These are phyloP conservation scores for Silene latifolia DNA, from an alignment of 148 eudicot species.

Conservation along the genomic window DNA sequence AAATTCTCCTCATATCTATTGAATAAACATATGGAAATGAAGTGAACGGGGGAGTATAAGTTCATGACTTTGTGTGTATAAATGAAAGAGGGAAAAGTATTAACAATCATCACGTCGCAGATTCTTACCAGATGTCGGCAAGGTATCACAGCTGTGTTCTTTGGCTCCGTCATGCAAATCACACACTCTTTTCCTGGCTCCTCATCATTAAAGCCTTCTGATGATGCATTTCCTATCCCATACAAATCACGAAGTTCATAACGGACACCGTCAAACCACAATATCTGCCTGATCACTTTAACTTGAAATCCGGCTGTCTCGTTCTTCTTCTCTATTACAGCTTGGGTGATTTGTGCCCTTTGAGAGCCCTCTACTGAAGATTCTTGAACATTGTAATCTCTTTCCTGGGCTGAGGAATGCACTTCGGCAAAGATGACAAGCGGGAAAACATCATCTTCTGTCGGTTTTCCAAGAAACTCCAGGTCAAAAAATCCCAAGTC, in stretches of 20 bases:
- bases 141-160: conserved; percentile 75
- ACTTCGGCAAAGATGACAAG: conserved; percentile 74
- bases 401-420: conserved; percentile 24
- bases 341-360: conserved; percentile 68
- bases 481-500: conserved; percentile 65
- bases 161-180: conserved; percentile 84
- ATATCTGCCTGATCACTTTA: conserved; percentile 62
- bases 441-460: conserved; percentile 63
- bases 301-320: conserved; percentile 41
- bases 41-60: too few species aligned
- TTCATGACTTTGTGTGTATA: background rate
- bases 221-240: conserved; percentile 60
- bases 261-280: conserved; percentile 66
- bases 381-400: conserved; percentile 23
- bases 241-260: conserved; percentile 82
- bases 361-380: conserved; percentile 32
- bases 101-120: background rate
- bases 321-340: conserved; percentile 54
- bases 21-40: too few species aligned
- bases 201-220: conserved; percentile 43
- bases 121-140: conserved; percentile 89
- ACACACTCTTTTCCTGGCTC: conserved; percentile 80
- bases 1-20: too few species aligned
- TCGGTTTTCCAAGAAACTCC: conserved; percentile 57
- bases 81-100: background rate